Evolutionary conservation across 306 rosid species (phyloP).

Genomic region (Castanopsis chinensis): DNA sequence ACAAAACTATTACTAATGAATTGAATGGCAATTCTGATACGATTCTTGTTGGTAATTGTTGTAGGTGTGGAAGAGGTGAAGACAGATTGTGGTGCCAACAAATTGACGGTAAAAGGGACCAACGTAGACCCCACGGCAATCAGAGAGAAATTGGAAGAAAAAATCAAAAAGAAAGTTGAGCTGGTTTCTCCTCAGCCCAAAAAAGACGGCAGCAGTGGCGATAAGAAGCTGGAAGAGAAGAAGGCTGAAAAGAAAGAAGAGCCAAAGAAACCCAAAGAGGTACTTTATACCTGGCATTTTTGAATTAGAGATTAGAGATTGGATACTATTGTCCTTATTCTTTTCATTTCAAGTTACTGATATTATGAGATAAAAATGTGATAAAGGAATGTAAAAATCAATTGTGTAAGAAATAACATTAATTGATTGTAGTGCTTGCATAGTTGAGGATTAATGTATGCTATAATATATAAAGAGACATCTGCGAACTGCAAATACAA

Average conservation of each 20-base stretch:
- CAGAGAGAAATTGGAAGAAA: constrained; percentile 49
- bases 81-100: constrained; percentile 43
- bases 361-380: neutral
- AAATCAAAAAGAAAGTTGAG: constrained; percentile 72
- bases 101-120: constrained; percentile 60
- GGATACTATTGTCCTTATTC: neutral
- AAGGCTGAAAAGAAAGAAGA: constrained; percentile 26
- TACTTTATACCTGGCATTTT: neutral
- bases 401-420: neutral
- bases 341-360: neutral
- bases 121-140: constrained; percentile 48
- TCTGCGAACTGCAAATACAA: neutral
- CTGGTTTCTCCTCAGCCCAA: constrained; percentile 57
- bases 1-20: neutral
- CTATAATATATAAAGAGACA: neutral
- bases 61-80: constrained; percentile 69
- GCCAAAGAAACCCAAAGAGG: neutral
- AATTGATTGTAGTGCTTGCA: neutral
- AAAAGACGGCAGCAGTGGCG: constrained; percentile 31
- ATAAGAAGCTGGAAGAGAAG: constrained; percentile 30
- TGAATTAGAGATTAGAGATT: too few relatives aligned
- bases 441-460: neutral
- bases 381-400: neutral
- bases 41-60: neutral
- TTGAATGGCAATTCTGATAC: neutral